These are phyloP conservation scores for Debaryomyces sp. DNA, from an alignment of 1,139 yeast genomes.

Conservation along the genomic window DNA sequence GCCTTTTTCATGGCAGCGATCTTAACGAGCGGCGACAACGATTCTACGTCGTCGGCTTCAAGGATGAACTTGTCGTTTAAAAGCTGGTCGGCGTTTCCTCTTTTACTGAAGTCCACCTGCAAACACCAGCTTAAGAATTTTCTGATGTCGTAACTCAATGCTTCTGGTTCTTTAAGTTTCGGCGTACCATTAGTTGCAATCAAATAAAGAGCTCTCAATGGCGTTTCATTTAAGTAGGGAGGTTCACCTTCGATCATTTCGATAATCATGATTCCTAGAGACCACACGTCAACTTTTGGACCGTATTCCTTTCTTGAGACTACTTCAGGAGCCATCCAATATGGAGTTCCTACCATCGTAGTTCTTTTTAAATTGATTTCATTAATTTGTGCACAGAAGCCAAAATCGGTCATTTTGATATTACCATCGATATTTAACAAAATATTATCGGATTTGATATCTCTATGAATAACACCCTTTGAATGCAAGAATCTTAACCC, in stretches of 20 bases:
- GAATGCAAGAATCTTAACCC: constrained; percentile 89
- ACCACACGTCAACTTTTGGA: constrained; percentile 97
- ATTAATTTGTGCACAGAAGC: constrained; percentile 94
- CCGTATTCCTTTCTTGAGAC: constrained; percentile 94
- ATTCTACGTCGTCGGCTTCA: constrained; percentile 69
- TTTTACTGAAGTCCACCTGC: constrained; percentile 80
- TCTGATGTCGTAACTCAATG: constrained; percentile 66
- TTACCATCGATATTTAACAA: constrained; percentile 81
- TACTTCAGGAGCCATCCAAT: constrained; percentile 99
- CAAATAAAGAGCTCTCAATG: constrained; percentile 84
- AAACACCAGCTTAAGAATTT: constrained; percentile 77
- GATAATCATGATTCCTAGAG: constrained; percentile 94
- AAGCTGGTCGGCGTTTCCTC: constrained; percentile 81
- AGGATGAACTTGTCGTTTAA: constrained; percentile 71
- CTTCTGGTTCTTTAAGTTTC: constrained; percentile 83
- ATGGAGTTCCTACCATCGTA: constrained; percentile 99
- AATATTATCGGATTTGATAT: constrained; percentile 93
- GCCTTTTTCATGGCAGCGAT: constrained; percentile 82
- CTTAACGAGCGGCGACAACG: constrained; percentile 88
- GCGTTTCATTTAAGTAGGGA: constrained; percentile 94
- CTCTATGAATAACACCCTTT: constrained; percentile 94
- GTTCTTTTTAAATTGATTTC: constrained; percentile 85
- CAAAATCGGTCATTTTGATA: constrained; percentile 87
- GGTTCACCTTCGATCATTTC: constrained; percentile 99
- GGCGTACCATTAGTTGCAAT: constrained; percentile 99